Evolutionary conservation across 495 filamentous ascomycete species (phyloP), one percentile per base, ranked within the genome.

Genomic region (Neurospora africana): DNA sequence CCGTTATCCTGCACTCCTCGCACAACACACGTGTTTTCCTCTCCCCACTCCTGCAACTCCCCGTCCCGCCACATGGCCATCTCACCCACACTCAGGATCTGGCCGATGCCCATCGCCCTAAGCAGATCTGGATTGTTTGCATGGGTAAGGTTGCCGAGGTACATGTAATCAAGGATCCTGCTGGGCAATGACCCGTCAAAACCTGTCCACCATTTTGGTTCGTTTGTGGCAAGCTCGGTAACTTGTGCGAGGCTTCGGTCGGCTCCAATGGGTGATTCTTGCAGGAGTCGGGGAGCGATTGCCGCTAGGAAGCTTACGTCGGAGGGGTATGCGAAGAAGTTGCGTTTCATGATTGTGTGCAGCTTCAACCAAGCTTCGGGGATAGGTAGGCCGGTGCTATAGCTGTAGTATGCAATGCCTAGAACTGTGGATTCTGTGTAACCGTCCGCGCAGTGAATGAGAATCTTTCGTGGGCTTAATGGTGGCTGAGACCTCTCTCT

Each of bases 51-150:
- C 36, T 87, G 85, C 33, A 89, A 79, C 71, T 93, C 89, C 13
- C 86, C 85, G 21, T 90, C 86, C 17, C 85, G 83, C 95, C 95
- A 99, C 72, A 87, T 87, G 8, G 95, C 88, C 39, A 89, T 88
- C 83, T 99, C 95, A 10, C 95, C 95, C n/a, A 99, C 93, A 76
- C 93, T 97, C 53, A 99, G 83, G 70, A 99, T 91, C 77, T 94
- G 91, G 68, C 84, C 86, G 74, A 99, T 97, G 2, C 95, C 95
- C 78, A 99, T 81, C 65, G 88, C 86, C 76, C 84, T 84, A 11
- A 99, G 81, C 65, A 99, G 80, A 37, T 91, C 91, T 0, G 93
- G 93, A 75, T 98, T 98, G 76, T 97, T 98, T 2, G 95, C 95
- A 74, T 98, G 95, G 2, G 87, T 87, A 4, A 98, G 85, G 78